Percentiles rank a stretch among this genome's conserved stretches.
phyloP scores from a whole-genome alignment of 176 grass and related monocot genomes.

The Puccinellia tenuiflora region DNA sequence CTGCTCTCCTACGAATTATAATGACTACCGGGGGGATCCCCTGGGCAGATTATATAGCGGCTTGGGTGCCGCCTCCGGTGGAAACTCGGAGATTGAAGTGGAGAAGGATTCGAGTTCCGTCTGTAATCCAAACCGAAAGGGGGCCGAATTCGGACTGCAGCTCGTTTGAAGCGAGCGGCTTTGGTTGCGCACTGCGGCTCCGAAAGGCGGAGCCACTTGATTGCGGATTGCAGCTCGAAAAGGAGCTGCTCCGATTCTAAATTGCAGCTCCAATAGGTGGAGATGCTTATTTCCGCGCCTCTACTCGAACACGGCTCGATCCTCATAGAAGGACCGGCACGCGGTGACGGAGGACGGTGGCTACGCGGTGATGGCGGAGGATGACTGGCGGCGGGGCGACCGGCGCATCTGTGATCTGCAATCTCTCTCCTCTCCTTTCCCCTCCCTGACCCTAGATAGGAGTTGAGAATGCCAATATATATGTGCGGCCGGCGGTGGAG shows the following conservation, averaged over 20 bases:
- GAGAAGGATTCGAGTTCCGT: not conserved
- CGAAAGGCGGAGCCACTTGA: not conserved
- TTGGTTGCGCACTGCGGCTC: not conserved
- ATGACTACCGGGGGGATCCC: not conserved
- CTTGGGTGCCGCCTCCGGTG: not conserved
- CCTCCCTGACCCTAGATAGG: too few relatives aligned
- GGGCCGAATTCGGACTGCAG: not conserved
- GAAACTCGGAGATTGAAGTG: not conserved
- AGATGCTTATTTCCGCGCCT: not conserved
- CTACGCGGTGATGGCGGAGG: too few relatives aligned
- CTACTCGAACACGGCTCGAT: not conserved
- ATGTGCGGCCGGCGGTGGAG: accelerated
- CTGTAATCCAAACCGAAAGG: not conserved
- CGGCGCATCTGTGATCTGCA: not conserved
- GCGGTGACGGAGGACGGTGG: too few relatives aligned
- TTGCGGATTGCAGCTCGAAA: not conserved
- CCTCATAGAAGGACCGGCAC: not conserved
- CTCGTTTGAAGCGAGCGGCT: not conserved
- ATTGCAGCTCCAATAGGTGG: not conserved
- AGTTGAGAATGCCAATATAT: too few relatives aligned
- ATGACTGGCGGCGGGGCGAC: too few relatives aligned
- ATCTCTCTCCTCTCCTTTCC: too few relatives aligned
- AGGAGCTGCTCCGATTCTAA: not conserved
- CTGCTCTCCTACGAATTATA: not conserved
- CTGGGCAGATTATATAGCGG: not conserved